Evolutionary conservation across 163 green algal species (phyloP).

Genomic region (Chloromonas sp.): DNA sequence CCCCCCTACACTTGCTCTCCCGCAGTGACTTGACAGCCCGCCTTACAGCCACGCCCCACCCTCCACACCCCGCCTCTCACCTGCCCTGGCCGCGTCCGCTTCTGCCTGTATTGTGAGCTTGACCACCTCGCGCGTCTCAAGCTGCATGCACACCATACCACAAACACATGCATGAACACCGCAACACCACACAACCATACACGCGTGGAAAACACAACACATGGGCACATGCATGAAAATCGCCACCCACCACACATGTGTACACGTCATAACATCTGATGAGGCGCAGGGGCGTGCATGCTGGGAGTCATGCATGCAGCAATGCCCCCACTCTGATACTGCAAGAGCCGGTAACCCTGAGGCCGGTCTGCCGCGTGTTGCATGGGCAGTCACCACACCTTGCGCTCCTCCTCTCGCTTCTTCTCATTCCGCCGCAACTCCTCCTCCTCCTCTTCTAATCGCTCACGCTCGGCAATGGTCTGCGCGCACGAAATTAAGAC

Average conservation of each 20-base stretch:
- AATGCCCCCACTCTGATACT: no score
- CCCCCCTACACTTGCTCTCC: no score
- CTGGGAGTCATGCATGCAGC: no score
- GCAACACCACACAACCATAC: no score
- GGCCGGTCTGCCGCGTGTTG: neutral
- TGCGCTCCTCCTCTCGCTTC: conserved; percentile 49
- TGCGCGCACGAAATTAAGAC: conserved; percentile 20
- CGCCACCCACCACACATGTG: no score
- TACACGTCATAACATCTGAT: no score
- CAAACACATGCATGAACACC: neutral
- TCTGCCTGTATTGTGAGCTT: conserved; percentile 14
- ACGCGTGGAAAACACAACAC: no score
- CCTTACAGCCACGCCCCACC: no score
- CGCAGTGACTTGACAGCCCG: no score
- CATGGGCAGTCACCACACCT: conserved; percentile 26
- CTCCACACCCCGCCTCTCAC: neutral
- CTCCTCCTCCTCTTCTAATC: conserved; percentile 57
- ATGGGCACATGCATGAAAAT: no score
- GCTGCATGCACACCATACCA: conserved; percentile 4
- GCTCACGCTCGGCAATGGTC: conserved; percentile 79
- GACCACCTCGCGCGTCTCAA: conserved; percentile 21
- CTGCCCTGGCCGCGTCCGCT: conserved; percentile 8
- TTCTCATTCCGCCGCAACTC: conserved; percentile 47
- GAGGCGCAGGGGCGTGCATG: no score
- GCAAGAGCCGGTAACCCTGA: no score